phyloP scores from a whole-genome alignment of 495 filamentous ascomycete species.

The Tuber aestivum region DNA sequence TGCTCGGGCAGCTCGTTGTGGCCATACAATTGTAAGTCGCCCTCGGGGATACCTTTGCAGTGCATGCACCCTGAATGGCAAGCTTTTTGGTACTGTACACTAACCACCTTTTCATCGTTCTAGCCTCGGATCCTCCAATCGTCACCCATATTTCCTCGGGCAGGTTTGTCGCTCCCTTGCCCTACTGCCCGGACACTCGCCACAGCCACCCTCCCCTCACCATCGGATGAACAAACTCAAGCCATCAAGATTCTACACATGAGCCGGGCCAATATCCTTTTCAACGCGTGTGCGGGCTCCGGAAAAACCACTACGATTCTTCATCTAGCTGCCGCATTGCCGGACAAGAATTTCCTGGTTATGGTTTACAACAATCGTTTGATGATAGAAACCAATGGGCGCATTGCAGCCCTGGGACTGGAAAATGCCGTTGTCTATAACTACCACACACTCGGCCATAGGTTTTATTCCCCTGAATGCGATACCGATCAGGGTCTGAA shows the following conservation, averaged over 20 bases:
- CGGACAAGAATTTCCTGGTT: constrained; percentile 11
- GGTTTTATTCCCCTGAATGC: constrained; percentile 17
- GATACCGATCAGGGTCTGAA: constrained; percentile 21
- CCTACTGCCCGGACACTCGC: background rate
- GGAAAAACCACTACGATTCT: constrained; percentile 24
- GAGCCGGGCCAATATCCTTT: constrained; percentile 4
- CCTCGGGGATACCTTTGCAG: background rate
- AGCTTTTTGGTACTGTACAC: too few relatives aligned
- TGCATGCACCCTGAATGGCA: background rate
- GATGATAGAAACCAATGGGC: constrained; percentile 12
- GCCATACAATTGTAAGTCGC: background rate
- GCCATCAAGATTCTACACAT: background rate
- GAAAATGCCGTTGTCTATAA: constrained; percentile 12
- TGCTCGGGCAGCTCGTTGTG: background rate
- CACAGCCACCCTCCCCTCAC: background rate
- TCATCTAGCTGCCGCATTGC: constrained; percentile 3
- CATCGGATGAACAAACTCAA: background rate
- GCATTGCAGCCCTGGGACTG: constrained; percentile 4
- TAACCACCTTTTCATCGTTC: background rate
- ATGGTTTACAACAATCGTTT: constrained; percentile 23
- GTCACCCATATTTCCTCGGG: background rate
- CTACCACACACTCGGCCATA: constrained; percentile 15
- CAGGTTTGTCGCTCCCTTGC: background rate
- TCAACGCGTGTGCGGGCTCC: constrained; percentile 22
- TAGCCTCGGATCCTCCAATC: background rate